Percentiles rank a stretch among this genome's conserved stretches.
Evolutionary conservation across 306 rosid species (phyloP).

Genomic region (Aeschynomene evenia): DNA sequence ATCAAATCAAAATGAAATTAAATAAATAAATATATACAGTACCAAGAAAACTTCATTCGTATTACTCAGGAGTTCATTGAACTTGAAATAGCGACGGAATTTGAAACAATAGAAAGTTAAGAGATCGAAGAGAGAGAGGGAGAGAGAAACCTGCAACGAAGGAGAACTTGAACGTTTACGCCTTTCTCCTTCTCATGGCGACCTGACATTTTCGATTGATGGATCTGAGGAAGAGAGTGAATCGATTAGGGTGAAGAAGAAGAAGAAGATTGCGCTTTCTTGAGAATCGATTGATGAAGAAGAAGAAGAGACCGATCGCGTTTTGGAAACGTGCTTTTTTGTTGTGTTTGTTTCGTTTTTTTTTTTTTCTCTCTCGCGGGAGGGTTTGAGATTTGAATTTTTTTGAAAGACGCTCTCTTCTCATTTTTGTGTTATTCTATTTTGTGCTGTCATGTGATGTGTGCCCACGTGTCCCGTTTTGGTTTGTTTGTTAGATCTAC

Average conservation of each 20-base stretch:
- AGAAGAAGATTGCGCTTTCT: too few relatives aligned
- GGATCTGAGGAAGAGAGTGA: background rate
- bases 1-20: too few relatives aligned
- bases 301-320: background rate
- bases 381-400: conserved; percentile 55
- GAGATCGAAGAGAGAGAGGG: background rate
- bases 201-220: conserved; percentile 55
- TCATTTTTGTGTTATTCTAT: too few relatives aligned
- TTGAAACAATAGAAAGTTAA: too few relatives aligned
- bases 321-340: too few relatives aligned
- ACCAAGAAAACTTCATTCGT: too few relatives aligned
- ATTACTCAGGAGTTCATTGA: too few relatives aligned
- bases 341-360: too few relatives aligned
- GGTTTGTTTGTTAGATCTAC: too few relatives aligned
- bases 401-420: conserved; percentile 56
- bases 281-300: background rate
- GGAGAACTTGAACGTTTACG: conserved; percentile 93
- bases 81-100: too few relatives aligned
- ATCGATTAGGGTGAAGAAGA: background rate
- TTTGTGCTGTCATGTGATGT: background rate
- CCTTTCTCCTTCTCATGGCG: conserved; percentile 93
- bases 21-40: too few relatives aligned
- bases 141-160: conserved; percentile 72
- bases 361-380: background rate
- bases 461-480: background rate